These are phyloP conservation scores for Dimargaris cristalligena DNA, from an alignment of 192 early-diverging fungal genomes.

Conservation along the genomic window DNA sequence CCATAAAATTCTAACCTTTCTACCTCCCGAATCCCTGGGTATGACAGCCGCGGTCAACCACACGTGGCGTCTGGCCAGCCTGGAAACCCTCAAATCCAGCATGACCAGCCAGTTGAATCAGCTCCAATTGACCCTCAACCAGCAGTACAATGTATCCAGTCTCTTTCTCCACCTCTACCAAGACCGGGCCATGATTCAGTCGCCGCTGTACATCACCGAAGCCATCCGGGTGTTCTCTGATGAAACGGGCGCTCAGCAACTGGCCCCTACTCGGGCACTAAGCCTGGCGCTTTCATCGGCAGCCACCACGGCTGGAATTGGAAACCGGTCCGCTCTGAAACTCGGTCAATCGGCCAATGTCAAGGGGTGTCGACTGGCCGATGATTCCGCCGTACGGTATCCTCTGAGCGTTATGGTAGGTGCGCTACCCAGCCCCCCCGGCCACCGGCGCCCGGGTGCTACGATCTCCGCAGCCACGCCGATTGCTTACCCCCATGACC, in stretches of 20 bases:
- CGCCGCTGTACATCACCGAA: background rate
- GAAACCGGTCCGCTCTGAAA: background rate
- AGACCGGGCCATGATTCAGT: background rate
- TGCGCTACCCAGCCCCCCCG: background rate
- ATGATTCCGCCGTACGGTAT: too few relatives aligned
- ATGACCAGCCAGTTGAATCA: background rate
- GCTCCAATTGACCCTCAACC: background rate
- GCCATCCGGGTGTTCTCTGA: background rate
- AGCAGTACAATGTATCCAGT: background rate
- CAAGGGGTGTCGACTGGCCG: too few relatives aligned
- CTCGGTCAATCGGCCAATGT: too few relatives aligned
- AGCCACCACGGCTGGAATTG: background rate
- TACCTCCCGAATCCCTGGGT: background rate
- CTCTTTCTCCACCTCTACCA: background rate
- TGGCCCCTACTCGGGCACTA: too few relatives aligned
- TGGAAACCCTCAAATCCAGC: background rate
- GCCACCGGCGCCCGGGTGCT: background rate
- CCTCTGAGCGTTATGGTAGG: background rate
- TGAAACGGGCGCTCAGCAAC: background rate
- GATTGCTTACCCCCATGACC: background rate
- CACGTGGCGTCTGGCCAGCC: background rate
- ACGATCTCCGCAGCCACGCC: background rate
- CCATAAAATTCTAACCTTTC: background rate
- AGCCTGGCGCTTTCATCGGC: too few relatives aligned
- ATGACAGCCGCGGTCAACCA: background rate